A percentile compares a stretch with the other conserved stretches of the same genome.
Evolutionary conservation across 352 stramenopile genomes (phyloP).

Genomic region (Globisporangium irregulare): DNA sequence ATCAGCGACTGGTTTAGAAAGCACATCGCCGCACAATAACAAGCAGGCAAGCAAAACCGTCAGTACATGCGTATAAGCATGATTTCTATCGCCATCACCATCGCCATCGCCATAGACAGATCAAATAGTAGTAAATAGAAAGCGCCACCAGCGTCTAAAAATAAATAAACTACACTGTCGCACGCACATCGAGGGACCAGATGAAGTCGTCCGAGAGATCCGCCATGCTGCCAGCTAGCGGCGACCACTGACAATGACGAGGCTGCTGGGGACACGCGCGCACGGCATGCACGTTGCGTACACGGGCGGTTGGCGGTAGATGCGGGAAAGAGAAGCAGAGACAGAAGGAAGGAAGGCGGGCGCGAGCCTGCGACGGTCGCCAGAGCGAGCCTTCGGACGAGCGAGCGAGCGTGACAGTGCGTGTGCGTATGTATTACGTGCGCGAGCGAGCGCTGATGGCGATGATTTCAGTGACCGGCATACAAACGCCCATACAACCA

Average conservation of each 20-base stretch:
- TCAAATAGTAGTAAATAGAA: not conserved
- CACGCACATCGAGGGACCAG: slow-evolving; percentile 66
- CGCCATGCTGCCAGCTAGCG: slow-evolving; percentile 28
- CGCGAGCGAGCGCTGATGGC: not conserved
- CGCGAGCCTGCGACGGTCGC: not conserved
- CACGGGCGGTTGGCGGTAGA: not conserved
- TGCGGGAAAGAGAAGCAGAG: not conserved
- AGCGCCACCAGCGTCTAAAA: not conserved
- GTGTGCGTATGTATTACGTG: not conserved
- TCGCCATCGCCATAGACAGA: not conserved
- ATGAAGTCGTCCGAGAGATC: slow-evolving; percentile 71
- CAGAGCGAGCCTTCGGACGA: not conserved
- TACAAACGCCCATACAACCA: slow-evolving; percentile 12
- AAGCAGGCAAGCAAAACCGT: slow-evolving; percentile 14
- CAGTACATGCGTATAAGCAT: slow-evolving; percentile 15
- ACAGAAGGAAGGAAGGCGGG: not conserved
- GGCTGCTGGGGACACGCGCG: not conserved
- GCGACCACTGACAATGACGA: not conserved
- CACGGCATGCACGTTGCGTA: slow-evolving; percentile 10
- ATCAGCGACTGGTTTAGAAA: slow-evolving; percentile 33
- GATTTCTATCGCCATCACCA: not conserved
- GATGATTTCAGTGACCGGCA: slow-evolving; percentile 8
- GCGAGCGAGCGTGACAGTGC: not conserved
- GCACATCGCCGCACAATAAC: slow-evolving; percentile 1
- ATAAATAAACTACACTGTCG: not conserved